Conservation (phyloP, 441 rosid genomes). For the Croton setiger region DNA sequence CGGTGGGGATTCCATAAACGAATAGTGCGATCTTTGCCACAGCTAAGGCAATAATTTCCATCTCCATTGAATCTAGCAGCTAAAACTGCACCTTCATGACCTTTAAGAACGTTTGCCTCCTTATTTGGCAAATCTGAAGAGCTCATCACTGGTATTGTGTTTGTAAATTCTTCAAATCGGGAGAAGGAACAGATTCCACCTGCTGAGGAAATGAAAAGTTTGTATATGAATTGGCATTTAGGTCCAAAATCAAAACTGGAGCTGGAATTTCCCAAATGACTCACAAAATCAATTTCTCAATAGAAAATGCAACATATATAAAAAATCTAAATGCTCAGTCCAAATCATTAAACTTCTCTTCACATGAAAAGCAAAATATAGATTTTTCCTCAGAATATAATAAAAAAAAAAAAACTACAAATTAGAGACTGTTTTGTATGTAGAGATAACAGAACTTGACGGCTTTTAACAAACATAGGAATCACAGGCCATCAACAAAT, state of each 20-base stretch:
- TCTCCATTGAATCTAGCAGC: conserved; percentile 93
- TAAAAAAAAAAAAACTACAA: too few species aligned
- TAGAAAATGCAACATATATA: too few species aligned
- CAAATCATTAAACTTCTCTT: too few species aligned
- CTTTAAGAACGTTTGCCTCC: conserved; percentile 65
- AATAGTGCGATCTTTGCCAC: conserved; percentile 94
- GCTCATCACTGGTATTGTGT: conserved; percentile 37
- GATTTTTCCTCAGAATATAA: too few species aligned
- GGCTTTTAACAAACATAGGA: too few species aligned
- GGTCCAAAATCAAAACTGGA: not conserved
- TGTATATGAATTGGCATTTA: not conserved
- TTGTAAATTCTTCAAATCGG: not conserved
- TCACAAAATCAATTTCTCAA: too few species aligned
- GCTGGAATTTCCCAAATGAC: too few species aligned
- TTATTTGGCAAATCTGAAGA: conserved; percentile 54
- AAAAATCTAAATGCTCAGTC: too few species aligned
- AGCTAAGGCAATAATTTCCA: conserved; percentile 86
- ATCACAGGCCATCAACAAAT: too few species aligned
- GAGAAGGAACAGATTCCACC: not conserved
- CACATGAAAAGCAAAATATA: too few species aligned
- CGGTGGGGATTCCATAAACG: conserved; percentile 99
- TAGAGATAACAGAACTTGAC: too few species aligned
- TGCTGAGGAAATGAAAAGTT: not conserved
- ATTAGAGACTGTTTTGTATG: too few species aligned
- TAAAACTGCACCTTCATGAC: conserved; percentile 91